Evolutionary conservation across 331 rosid species (phyloP), one percentile per base, ranked within the genome.

Genomic region (Malus hybrid): DNA sequence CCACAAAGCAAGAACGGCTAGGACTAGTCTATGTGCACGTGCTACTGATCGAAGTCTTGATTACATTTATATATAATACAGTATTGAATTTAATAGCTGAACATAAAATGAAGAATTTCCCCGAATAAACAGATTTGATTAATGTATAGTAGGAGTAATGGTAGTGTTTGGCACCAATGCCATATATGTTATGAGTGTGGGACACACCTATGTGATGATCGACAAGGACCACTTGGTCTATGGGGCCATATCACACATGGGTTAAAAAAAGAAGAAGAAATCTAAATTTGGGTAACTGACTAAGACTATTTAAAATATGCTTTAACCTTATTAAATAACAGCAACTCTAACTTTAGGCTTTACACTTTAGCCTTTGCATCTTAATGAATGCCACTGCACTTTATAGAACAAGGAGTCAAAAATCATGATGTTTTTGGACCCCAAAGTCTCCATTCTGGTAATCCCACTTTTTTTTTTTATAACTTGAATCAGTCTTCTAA

Each of bases 381-480:
- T 44, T 44, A 44, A 44, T 44, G 14, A 44, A 44, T 44, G 50
- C 50, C 50, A 11, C 50, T 44, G 50, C 50, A 44, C 50, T 44
- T 44, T 44, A 44, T 44, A 44, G 1, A 44, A 44, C 50, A 44
- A 11, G 50, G 50, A 44, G 50, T 44, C 60, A 53, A 53, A 53
- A 53, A 53, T 63, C 33, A 58, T 52, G 81, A 61, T 58, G 1
- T 66, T 77, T 26, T 86, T 80, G 79, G 83, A 81, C 85, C 73
- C 91, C 82, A 82, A 84, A 82, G 87, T 55, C 58, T 70, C 61
- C 70, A 65, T 26, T 70, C 68, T 65, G 29, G 9, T 56, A 52
- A 39, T 71, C 82, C 83, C 80, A 56, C 75, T 66, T 82, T 80
- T 79, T 61, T n/a, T 30, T 39, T 42, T 42, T 42, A 1, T 64